These are phyloP conservation scores for Microcera coccophila DNA, from an alignment of 2,329 filamentous ascomycete genomes.

Conservation along the genomic window DNA sequence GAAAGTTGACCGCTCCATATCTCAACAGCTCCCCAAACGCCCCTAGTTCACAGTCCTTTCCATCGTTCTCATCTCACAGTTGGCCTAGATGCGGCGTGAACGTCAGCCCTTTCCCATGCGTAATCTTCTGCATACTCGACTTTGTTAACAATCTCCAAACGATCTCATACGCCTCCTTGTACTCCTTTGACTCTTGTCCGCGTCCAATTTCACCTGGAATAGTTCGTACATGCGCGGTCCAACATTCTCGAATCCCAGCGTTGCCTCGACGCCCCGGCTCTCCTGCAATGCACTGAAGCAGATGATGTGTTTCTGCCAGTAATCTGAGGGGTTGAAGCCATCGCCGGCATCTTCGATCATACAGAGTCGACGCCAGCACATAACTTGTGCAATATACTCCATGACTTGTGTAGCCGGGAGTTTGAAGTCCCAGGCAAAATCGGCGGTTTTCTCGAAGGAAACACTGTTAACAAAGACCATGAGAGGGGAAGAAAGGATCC, in stretches of 20 bases:
- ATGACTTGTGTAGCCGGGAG: constrained; percentile 27
- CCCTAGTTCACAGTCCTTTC: constrained; percentile 7
- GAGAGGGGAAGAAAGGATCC: constrained; percentile 25
- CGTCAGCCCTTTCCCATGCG: constrained; percentile 9
- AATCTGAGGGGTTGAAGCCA: constrained; percentile 22
- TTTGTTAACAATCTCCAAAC: constrained; percentile 10
- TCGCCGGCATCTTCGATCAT: constrained; percentile 22
- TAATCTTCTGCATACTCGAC: constrained; percentile 14
- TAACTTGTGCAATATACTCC: constrained; percentile 32
- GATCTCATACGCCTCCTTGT: constrained; percentile 11
- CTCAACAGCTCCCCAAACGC: constrained; percentile 12
- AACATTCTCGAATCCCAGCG: constrained; percentile 7
- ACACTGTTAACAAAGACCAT: constrained; percentile 24
- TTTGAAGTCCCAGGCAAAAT: constrained; percentile 31
- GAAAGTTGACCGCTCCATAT: constrained; percentile 6
- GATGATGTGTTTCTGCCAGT: constrained; percentile 17
- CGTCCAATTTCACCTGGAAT: constrained; percentile 2
- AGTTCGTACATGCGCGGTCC: constrained; percentile 2
- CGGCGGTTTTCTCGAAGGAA: constrained; percentile 25
- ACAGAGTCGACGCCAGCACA: constrained; percentile 33
- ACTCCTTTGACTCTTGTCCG: constrained; percentile 5
- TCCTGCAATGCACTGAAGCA: constrained; percentile 7
- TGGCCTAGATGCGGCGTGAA: constrained; percentile 5
- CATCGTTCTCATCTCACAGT: constrained; percentile 14
- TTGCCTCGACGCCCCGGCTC: constrained; percentile 8